Base-by-base conservation (phyloP, 1,284 basidiomycete species). In the Fomitopsis pinicola region DNA sequence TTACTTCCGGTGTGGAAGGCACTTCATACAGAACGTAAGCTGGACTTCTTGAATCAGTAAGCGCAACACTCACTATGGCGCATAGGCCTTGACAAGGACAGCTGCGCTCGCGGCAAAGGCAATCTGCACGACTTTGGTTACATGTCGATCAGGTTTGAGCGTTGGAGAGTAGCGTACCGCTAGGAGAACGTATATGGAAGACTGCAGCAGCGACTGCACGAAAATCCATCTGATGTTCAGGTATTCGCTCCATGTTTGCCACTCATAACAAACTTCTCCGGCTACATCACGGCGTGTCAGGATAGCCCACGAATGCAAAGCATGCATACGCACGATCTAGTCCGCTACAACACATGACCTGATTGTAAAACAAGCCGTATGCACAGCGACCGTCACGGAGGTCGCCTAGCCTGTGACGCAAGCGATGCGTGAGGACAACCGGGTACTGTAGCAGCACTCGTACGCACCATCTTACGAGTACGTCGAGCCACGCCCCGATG, bases 1-100 rank as follows among this genome's bases (percentile, higher is more conserved):
- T 60, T 19, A 91, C 88, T 90, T 79, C 88, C 88, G 42, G 88
- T 91, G 69, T 91, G 88, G 67, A 90, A 91, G 22, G 88, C 88
- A 68, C 86, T 88, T 58, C 44, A 48, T 44, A 35, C 48, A 48
- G 15, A 26, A 42, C n/a, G 53, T 66, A 44, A 57, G 57, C 42
- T 26, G 17, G 42, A 22, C 28, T 22, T 14, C 19, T 10, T 45
- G 63, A 36, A 36, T 44, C 19, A 57, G 50, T 7, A 36, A n/a
- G 42, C 36, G 45, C 17, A 55, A 59, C n/a, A 73, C 84, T 76
- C 68, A 88, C 86, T 88, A 88, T 59, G 88, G 88, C 9, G 88
- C 88, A 66, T 89, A 89, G 36, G 76, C 78, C 55, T 82, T 76
- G 2, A 91, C 88, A 1, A 90, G 75, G 9, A 87, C 63, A 1